phyloP scores from a whole-genome alignment of 2,329 filamentous ascomycete genomes.

The Niveomyces coronatus region DNA sequence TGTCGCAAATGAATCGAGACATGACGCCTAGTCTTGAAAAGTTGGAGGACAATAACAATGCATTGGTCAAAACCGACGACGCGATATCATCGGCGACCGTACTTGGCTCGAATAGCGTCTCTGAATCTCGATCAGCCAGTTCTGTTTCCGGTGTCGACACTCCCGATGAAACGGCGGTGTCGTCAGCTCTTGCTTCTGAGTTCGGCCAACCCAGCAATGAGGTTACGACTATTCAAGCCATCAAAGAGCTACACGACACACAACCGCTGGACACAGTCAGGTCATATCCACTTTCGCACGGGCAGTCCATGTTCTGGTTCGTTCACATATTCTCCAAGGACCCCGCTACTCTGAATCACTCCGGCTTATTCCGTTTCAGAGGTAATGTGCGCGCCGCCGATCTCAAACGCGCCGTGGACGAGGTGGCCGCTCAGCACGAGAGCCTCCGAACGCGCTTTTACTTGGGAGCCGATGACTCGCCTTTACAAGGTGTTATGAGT shows the following conservation, averaged over 20 bases:
- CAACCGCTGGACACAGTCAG: background rate
- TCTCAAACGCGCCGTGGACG: slow-evolving; percentile 23
- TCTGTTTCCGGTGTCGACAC: too few relatives aligned
- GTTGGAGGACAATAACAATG: too few relatives aligned
- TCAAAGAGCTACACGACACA: background rate
- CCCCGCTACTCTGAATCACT: slow-evolving; percentile 29
- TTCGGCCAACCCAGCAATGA: background rate
- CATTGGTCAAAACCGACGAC: too few relatives aligned
- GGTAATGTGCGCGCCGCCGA: slow-evolving; percentile 21
- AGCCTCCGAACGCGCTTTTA: slow-evolving; percentile 19
- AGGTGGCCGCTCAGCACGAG: slow-evolving; percentile 22
- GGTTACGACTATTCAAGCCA: background rate
- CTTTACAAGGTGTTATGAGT: slow-evolving; percentile 17
- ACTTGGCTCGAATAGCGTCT: too few relatives aligned
- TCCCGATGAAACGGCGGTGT: too few relatives aligned
- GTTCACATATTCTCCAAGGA: slow-evolving; percentile 23
- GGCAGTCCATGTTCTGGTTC: slow-evolving; percentile 33
- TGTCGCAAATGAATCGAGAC: background rate
- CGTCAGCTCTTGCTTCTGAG: too few relatives aligned
- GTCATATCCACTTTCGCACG: slow-evolving; percentile 25
- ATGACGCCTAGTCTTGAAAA: background rate
- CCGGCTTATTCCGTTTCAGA: slow-evolving; percentile 19
- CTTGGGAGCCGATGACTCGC: slow-evolving; percentile 15
- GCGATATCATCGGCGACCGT: too few relatives aligned
- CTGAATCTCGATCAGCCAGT: too few relatives aligned